phyloP scores from a whole-genome alignment of 768 basidiomycete genomes.

The Austroboletus eburneus region DNA sequence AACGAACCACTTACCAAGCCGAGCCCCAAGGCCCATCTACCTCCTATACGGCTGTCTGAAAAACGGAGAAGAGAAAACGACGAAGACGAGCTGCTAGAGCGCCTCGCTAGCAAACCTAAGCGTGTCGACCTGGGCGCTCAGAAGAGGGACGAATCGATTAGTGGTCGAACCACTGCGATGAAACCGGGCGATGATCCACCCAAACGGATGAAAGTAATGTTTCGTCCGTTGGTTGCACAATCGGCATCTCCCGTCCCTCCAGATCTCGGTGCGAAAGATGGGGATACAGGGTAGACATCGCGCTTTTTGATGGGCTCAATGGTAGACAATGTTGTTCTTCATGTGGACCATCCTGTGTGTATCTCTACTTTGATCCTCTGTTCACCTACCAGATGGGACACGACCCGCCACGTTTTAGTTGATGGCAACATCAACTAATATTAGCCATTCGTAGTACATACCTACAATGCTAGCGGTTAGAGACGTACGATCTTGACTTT shows the following conservation, averaged over 20 bases:
- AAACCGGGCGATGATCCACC: constrained; percentile 41
- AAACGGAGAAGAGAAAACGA: constrained; percentile 72
- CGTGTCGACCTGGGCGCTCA: constrained; percentile 47
- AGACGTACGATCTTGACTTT: constrained; percentile 1
- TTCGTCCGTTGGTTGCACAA: constrained; percentile 41
- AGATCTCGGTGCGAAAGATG: constrained; percentile 67
- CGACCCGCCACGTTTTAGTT: too few species aligned
- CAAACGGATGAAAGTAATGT: constrained; percentile 74
- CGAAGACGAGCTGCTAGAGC: constrained; percentile 60
- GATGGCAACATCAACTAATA: too few species aligned
- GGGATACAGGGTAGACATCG: constrained; percentile 58
- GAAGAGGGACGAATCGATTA: constrained; percentile 34
- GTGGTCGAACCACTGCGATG: constrained; percentile 19
- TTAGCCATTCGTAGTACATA: too few species aligned
- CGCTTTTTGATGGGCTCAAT: too few species aligned
- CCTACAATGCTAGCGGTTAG: constrained; percentile 1
- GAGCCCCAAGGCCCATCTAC: constrained; percentile 32
- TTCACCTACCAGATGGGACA: constrained; percentile 2
- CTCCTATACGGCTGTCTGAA: constrained; percentile 53
- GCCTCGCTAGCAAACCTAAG: constrained; percentile 55
- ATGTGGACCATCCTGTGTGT: constrained; percentile 9
- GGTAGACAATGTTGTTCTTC: not conserved
- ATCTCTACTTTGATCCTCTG: constrained; percentile 9
- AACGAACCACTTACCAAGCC: constrained; percentile 25
- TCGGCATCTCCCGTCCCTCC: constrained; percentile 45